phyloP scores from a whole-genome alignment of 768 basidiomycete genomes.

The Leccinellum luteum region DNA sequence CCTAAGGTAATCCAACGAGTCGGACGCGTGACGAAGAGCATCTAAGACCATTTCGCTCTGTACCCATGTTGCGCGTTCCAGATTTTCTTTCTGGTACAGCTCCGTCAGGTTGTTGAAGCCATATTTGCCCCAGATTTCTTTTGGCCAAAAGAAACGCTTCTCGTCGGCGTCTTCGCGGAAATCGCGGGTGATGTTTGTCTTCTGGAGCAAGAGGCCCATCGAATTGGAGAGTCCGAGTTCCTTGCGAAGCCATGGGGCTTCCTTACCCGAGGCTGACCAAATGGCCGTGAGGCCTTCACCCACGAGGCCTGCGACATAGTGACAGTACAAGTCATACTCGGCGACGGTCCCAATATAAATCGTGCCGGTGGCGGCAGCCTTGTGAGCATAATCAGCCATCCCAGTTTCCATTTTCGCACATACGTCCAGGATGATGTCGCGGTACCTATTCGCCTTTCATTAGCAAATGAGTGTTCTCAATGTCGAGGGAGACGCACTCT shows the following conservation, averaged over 20 bases:
- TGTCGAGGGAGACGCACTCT: conserved; percentile 39
- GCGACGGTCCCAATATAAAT: conserved; percentile 71
- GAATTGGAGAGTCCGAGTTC: conserved; percentile 90
- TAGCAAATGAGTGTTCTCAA: not conserved
- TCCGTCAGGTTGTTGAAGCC: conserved; percentile 73
- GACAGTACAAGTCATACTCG: conserved; percentile 50
- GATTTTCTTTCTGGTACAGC: conserved; percentile 54
- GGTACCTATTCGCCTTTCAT: conserved; percentile 48
- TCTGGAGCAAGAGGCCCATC: conserved; percentile 95
- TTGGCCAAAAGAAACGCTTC: conserved; percentile 89
- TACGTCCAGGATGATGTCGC: conserved; percentile 79
- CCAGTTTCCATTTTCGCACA: conserved; percentile 84
- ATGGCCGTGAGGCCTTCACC: conserved; percentile 92
- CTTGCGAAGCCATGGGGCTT: conserved; percentile 64
- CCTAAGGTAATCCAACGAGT: conserved; percentile 86
- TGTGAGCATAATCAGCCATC: conserved; percentile 95
- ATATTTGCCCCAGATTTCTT: conserved; percentile 83
- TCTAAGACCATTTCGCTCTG: conserved; percentile 90
- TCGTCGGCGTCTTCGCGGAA: conserved; percentile 89
- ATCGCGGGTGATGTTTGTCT: conserved; percentile 98
- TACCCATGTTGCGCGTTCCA: conserved; percentile 71
- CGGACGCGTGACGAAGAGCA: conserved; percentile 78
- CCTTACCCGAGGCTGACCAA: conserved; percentile 83
- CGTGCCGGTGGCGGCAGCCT: conserved; percentile 66
- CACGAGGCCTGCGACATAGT: conserved; percentile 90